Conservation (phyloP, 1,284 basidiomycete genomes). For the Trametes sp. region DNA sequence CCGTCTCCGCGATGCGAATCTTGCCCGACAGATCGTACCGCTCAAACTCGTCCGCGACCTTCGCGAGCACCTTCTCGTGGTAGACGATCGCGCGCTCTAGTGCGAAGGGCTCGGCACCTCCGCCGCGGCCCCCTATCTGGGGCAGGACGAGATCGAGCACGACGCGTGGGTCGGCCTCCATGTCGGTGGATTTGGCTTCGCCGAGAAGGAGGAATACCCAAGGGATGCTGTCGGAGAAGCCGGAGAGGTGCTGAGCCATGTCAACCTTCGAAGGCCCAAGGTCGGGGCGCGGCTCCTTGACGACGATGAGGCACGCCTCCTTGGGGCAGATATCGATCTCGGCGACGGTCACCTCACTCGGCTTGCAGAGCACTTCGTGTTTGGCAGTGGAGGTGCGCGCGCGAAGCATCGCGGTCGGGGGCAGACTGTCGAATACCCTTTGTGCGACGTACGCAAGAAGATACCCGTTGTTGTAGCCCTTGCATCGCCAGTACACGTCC, state of each 20-base stretch:
- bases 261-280: conserved; percentile 22
- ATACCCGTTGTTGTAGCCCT: conserved; percentile 32
- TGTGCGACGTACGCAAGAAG: conserved; percentile 33
- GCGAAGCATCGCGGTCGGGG: conserved; percentile 27
- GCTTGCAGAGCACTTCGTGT: conserved; percentile 30
- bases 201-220: conserved; percentile 35
- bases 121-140: conserved; percentile 34
- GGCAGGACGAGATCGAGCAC: conserved; percentile 33
- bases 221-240: conserved; percentile 25
- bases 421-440: conserved; percentile 32
- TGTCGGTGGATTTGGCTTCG: conserved; percentile 21
- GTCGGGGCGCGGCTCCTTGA: conserved; percentile 28
- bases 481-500: conserved; percentile 36
- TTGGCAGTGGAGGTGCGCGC: conserved; percentile 32
- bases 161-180: conserved; percentile 29
- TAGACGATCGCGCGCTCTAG: conserved; percentile 34
- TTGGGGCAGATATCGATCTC: conserved; percentile 30
- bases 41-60: conserved; percentile 29
- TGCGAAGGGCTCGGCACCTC: conserved; percentile 32
- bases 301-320: conserved; percentile 33
- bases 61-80: conserved; percentile 31
- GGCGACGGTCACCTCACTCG: conserved; percentile 28
- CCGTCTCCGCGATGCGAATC: conserved; percentile 19
- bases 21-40: conserved; percentile 28
- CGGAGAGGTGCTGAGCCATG: conserved; percentile 30